Conservation (phyloP, 192 early-diverging fungal species). For the Borealophlyctis nickersoniae region DNA sequence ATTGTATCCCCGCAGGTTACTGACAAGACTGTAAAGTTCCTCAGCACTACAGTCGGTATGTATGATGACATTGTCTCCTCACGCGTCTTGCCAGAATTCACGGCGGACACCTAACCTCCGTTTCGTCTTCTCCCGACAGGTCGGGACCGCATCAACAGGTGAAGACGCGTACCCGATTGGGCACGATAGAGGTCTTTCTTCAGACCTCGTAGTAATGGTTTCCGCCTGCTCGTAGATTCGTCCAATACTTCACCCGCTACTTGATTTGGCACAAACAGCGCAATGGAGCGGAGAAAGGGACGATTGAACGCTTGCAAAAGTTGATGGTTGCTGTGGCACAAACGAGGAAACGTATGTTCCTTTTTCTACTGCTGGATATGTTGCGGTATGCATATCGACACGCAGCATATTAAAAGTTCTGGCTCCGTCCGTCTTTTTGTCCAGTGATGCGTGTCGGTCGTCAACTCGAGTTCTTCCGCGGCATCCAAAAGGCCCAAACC, state of each 20-base stretch:
- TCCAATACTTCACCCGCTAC: constrained; percentile 86
- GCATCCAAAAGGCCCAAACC: constrained; percentile 50
- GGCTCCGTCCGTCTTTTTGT: too few species aligned
- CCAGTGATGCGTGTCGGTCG: constrained; percentile 69
- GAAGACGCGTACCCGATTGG: neutral
- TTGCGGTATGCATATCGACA: constrained; percentile 68
- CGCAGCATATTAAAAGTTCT: too few species aligned
- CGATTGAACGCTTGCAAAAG: constrained; percentile 53
- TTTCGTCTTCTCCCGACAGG: constrained; percentile 18
- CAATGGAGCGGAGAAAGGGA: constrained; percentile 47
- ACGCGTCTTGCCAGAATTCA: too few species aligned
- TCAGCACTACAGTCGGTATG: constrained; percentile 36
- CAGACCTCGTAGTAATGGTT: neutral
- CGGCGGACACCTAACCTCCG: neutral
- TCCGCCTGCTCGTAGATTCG: constrained; percentile 55
- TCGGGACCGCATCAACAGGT: constrained; percentile 45
- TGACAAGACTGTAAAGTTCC: constrained; percentile 41
- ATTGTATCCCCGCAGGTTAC: constrained; percentile 5
- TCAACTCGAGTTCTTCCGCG: constrained; percentile 64
- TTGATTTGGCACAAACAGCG: constrained; percentile 57
- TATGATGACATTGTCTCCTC: neutral
- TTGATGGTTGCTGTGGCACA: constrained; percentile 57
- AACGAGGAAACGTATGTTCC: constrained; percentile 65
- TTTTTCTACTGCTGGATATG: constrained; percentile 51
- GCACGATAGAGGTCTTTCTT: neutral